Evolutionary conservation across 257 asterid species (phyloP), one percentile per base, ranked within the genome.

Genomic region (Cruciata laevipes): DNA sequence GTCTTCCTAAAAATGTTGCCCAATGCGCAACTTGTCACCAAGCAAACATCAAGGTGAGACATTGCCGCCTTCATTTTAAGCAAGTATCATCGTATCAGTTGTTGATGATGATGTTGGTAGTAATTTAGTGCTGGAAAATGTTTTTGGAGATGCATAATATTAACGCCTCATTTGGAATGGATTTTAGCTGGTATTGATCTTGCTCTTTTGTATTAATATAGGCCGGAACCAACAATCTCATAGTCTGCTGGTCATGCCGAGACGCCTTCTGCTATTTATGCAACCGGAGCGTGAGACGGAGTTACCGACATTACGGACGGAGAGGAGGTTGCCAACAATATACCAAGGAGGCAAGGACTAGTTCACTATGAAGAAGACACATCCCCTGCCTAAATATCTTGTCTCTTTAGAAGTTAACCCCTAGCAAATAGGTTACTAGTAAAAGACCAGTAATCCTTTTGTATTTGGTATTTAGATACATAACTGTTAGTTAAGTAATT

Each of bases 271-370:
- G 98, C 82, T 84, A 86, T 77, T 74, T 86, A 55, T 92, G 98
- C 62, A 73, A 73, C 71, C 83, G 83, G 83, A 75, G 66, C 80
- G 97, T 86, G 67, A 80, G 78, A 51, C 93, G 91, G 63, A 67
- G 95, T 76, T 63, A 89, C 31, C 84, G 84, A 71, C 98, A 89
- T 74, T 92, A 57, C 35, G 93, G 88, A 59, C 96, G 49, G 49
- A 42, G 93, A 40, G 87, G 83, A 77, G 96, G 97, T 60, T 92
- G 98, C 95, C 87, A 83, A 78, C 98, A 87, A 58, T 95, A 92
- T 78, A 84, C 89, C 17, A 42, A 42, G 49, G 49, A 42, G 83
- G 88, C 17, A 42, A 42, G 49, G 49, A 42, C 49, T 42, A 42
- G 49, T 42, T 9, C 0, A 7, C 9, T 10, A 32, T 32, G 37